Conservation (phyloP, 2,329 filamentous ascomycete genomes). For the Botrytis medusae region DNA sequence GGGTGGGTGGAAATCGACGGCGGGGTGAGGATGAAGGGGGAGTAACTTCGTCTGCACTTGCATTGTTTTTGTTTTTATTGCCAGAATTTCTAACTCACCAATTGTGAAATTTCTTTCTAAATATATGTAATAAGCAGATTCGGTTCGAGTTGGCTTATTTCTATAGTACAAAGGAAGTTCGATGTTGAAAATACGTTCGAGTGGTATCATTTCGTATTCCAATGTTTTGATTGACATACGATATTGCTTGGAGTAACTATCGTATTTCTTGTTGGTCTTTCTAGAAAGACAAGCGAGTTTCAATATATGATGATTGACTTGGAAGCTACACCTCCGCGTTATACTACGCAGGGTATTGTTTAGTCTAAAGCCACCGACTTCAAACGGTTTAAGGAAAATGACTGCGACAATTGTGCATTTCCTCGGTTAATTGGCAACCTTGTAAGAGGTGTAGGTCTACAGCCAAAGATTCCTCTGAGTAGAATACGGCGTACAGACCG, state of each 20-base stretch:
- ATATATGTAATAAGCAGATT: not conserved
- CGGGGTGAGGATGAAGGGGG: not conserved
- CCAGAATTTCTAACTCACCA: not conserved
- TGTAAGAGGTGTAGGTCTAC: not conserved
- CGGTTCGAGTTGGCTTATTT: not conserved
- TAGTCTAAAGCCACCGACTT: conserved; percentile 10
- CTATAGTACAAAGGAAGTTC: not conserved
- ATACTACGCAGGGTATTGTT: not conserved
- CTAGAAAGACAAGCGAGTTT: not conserved
- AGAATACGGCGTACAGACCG: conserved; percentile 14
- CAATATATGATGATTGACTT: not conserved
- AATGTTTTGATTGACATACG: not conserved
- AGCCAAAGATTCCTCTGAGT: conserved; percentile 3
- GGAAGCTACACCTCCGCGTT: not conserved
- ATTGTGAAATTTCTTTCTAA: not conserved
- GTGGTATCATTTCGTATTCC: not conserved
- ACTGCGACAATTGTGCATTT: conserved; percentile 5
- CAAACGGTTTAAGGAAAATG: not conserved
- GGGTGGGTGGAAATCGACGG: not conserved
- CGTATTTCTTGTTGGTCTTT: not conserved
- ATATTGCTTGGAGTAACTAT: not conserved
- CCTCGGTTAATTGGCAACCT: conserved; percentile 3
- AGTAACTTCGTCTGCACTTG: not conserved
- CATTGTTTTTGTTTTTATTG: not conserved
- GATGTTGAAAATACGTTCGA: not conserved